phyloP scores from a whole-genome alignment of 192 early-diverging fungal genomes.

The Backusella westeae region DNA sequence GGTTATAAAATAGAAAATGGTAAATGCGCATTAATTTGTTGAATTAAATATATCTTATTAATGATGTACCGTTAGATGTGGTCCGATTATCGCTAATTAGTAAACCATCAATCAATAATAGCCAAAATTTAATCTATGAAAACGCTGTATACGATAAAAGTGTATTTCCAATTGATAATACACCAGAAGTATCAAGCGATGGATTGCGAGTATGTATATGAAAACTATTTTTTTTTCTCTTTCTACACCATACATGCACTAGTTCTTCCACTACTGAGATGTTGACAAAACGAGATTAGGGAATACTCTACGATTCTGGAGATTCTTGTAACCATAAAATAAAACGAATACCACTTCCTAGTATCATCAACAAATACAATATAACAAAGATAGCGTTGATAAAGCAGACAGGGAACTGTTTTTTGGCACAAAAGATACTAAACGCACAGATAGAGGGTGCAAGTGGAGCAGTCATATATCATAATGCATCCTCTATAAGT shows the following conservation, averaged over 20 bases:
- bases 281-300: not conserved
- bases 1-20: not conserved
- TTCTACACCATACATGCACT: not conserved
- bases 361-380: not conserved
- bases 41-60: not conserved
- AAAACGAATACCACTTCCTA: not conserved
- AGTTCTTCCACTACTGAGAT: not conserved
- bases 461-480: constrained; percentile 18
- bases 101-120: not conserved
- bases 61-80: not conserved
- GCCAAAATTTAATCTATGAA: not conserved
- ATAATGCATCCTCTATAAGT: constrained; percentile 4
- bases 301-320: constrained; percentile 21
- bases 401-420: constrained; percentile 12
- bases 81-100: not conserved
- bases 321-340: constrained; percentile 6
- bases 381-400: constrained; percentile 13
- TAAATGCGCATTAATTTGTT: not conserved
- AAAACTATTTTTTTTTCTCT: not conserved
- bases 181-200: not conserved
- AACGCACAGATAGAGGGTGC: constrained; percentile 23
- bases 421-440: constrained; percentile 14
- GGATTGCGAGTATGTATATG: not conserved
- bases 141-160: not conserved
- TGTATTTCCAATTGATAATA: not conserved